phyloP scores from a whole-genome alignment of 1,284 basidiomycete species.

The Hymenochaete sp. region DNA sequence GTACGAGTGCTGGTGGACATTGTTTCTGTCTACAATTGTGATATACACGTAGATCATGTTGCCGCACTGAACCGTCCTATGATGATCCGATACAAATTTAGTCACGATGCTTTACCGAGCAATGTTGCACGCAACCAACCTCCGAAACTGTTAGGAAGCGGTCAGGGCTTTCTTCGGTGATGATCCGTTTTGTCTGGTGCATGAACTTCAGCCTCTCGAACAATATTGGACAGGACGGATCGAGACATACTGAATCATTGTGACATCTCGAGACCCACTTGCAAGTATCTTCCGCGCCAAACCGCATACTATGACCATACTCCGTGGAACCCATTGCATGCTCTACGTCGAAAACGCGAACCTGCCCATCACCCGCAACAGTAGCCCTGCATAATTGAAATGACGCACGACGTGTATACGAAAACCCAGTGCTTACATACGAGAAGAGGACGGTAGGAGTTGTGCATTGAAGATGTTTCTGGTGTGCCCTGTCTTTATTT shows the following conservation, averaged over 20 bases:
- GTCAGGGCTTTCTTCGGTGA: conserved; percentile 76
- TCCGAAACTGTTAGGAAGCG: conserved; percentile 81
- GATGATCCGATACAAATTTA: not conserved
- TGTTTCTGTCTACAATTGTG: conserved; percentile 44
- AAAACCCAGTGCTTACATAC: conserved; percentile 37
- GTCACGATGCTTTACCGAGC: not conserved
- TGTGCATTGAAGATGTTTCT: conserved; percentile 86
- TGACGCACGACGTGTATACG: conserved; percentile 1
- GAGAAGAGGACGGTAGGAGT: conserved; percentile 67
- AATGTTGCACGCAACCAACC: conserved; percentile 45
- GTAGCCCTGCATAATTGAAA: conserved; percentile 41
- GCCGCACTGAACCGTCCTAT: conserved; percentile 66
- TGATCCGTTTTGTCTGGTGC: conserved; percentile 81
- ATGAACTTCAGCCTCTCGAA: conserved; percentile 39
- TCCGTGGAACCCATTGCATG: conserved; percentile 34
- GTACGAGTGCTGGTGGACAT: conserved; percentile 65
- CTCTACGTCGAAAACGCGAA: conserved; percentile 76
- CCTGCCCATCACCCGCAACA: conserved; percentile 72
- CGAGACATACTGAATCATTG: no score
- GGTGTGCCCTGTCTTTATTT: conserved; percentile 71
- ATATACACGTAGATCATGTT: conserved; percentile 74
- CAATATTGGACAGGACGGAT: conserved; percentile 63
- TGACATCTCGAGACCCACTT: no score
- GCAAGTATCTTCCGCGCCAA: conserved; percentile 37
- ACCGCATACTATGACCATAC: conserved; percentile 30